phyloP scores from a whole-genome alignment of 140 eudicot species.

The Erigeron philadelphicus region DNA sequence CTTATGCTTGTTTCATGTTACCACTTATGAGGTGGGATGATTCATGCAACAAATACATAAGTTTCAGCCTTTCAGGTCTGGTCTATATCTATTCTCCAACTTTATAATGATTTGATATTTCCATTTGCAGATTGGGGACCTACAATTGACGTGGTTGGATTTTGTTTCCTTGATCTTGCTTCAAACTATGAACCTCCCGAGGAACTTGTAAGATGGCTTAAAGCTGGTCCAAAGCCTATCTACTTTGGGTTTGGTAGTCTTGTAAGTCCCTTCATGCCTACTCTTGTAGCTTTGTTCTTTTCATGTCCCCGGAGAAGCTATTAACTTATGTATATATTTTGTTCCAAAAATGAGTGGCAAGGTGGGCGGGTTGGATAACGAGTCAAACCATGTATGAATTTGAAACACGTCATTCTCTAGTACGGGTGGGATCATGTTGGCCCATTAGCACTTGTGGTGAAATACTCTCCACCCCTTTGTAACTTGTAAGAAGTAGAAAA shows the following conservation, averaged over 20 bases:
- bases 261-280: conserved; percentile 43
- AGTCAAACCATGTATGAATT: neutral
- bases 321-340: neutral
- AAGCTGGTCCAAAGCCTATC: conserved; percentile 89
- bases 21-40: conserved; percentile 21
- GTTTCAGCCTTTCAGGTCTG: conserved; percentile 12
- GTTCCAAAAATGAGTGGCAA: neutral
- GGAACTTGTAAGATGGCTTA: conserved; percentile 75
- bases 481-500: neutral
- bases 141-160: conserved; percentile 89
- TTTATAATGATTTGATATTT: conserved; percentile 12
- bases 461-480: neutral
- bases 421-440: neutral
- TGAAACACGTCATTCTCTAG: neutral
- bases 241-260: conserved; percentile 97
- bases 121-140: conserved; percentile 90
- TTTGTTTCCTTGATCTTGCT: conserved; percentile 98
- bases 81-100: neutral
- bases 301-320: conserved; percentile 6
- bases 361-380: neutral
- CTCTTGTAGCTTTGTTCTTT: conserved; percentile 13
- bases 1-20: conserved; percentile 22
- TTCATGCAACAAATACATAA: conserved; percentile 8
- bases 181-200: conserved; percentile 83
- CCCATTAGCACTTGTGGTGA: conserved; percentile 2